A percentile compares a stretch with the other conserved stretches of the same genome.
These are phyloP conservation scores for Moricandia moricandioides DNA, from an alignment of 345 rosid species.

Conservation along the genomic window DNA sequence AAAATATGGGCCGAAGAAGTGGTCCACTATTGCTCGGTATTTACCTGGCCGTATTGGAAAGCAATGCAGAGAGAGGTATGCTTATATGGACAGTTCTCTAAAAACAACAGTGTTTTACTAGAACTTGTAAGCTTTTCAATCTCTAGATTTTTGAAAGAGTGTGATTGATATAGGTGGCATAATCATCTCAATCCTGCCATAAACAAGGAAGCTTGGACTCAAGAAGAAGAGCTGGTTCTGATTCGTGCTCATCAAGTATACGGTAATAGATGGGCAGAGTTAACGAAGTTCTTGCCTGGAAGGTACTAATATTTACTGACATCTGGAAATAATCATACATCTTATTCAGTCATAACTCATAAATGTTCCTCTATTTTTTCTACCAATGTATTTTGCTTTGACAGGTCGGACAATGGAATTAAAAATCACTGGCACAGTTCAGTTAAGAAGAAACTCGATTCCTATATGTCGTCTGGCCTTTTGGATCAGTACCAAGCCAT, in stretches of 20 bases:
- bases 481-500: conserved; percentile 77
- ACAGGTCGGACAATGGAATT: conserved; percentile 97
- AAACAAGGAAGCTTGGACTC: conserved; percentile 99
- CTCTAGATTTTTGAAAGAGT: background rate
- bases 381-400: background rate
- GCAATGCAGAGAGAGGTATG: conserved; percentile 95
- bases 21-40: conserved; percentile 96
- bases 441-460: conserved; percentile 92
- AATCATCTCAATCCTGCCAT: conserved; percentile 97
- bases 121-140: conserved; percentile 1
- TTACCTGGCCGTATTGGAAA: conserved; percentile 98
- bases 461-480: conserved; percentile 85
- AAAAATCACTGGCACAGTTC: conserved; percentile 99
- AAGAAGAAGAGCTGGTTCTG: conserved; percentile 93
- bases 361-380: background rate
- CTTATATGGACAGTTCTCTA: conserved; percentile 5
- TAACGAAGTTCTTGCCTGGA: conserved; percentile 96
- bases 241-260: conserved; percentile 95
- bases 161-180: conserved; percentile 74
- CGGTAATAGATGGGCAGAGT: conserved; percentile 99
- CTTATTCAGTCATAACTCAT: background rate
- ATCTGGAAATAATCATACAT: background rate
- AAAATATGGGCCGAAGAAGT: conserved; percentile 90
- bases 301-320: conserved; percentile 48
- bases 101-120: background rate